Percentiles rank a stretch among this genome's conserved stretches.
Evolutionary conservation across 2,329 filamentous ascomycete genomes (phyloP).

Genomic region (Coniochaeta hoffmannii): DNA sequence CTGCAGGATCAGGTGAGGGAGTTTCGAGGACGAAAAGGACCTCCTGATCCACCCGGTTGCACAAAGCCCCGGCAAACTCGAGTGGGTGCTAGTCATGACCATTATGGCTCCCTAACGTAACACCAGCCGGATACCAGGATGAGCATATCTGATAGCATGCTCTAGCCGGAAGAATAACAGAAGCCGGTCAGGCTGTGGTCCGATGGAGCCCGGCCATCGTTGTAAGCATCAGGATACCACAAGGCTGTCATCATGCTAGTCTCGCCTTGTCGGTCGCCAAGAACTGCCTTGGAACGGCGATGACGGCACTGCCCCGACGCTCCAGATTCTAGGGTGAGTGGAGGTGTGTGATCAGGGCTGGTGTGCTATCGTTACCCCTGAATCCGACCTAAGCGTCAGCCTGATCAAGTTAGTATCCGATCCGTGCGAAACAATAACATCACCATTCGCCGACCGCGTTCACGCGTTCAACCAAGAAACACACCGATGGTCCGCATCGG

Average conservation of each 20-base stretch:
- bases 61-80: not conserved
- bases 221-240: not conserved
- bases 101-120: not conserved
- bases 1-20: no score
- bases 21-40: no score
- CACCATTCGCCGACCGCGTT: not conserved
- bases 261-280: not conserved
- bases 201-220: not conserved
- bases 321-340: not conserved
- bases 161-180: not conserved
- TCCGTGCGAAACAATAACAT: not conserved
- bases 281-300: not conserved
- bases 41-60: not conserved
- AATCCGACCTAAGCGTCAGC: not conserved
- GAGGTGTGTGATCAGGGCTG: not conserved
- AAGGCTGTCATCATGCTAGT: not conserved
- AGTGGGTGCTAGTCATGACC: not conserved
- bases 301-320: not conserved
- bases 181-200: not conserved
- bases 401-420: not conserved
- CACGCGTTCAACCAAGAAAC: conserved; percentile 4
- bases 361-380: not conserved
- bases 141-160: not conserved
- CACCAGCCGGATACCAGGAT: not conserved
- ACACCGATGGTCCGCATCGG: conserved; percentile 12